These are phyloP conservation scores for Aphanoascus verrucosus DNA, from an alignment of 2,329 filamentous ascomycete genomes.

Conservation along the genomic window DNA sequence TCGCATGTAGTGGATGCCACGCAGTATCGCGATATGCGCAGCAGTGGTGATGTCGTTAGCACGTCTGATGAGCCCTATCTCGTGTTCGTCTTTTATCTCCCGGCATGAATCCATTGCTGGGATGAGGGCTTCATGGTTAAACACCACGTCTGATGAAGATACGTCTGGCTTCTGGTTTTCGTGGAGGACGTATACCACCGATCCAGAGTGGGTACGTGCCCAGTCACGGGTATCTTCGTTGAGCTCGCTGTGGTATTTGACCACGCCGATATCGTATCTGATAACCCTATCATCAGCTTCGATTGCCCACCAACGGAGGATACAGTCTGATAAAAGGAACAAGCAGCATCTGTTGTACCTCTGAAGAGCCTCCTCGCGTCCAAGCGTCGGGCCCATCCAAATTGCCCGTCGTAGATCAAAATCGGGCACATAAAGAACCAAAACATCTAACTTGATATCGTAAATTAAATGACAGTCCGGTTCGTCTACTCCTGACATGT, in stretches of 20 bases:
- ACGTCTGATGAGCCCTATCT: conserved; percentile 60
- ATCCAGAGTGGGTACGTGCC: conserved; percentile 21
- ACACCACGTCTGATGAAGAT: not conserved
- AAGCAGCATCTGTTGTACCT: conserved; percentile 23
- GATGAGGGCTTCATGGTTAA: conserved; percentile 23
- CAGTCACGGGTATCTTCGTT: conserved; percentile 40
- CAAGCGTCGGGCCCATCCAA: conserved; percentile 35
- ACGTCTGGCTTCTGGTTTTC: conserved; percentile 25
- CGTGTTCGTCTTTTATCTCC: conserved; percentile 63
- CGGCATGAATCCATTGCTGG: conserved; percentile 56
- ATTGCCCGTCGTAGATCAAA: conserved; percentile 45
- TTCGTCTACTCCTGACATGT: conserved; percentile 46
- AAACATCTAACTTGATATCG: conserved; percentile 47
- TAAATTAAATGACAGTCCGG: conserved; percentile 48
- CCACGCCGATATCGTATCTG: conserved; percentile 59
- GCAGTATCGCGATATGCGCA: conserved; percentile 54
- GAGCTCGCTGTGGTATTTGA: conserved; percentile 47
- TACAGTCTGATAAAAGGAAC: not conserved
- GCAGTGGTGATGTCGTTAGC: conserved; percentile 60
- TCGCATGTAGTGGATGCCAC: conserved; percentile 50
- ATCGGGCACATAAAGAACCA: conserved; percentile 64
- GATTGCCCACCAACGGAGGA: not conserved
- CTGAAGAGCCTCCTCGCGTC: conserved; percentile 48
- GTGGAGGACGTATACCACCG: conserved; percentile 31
- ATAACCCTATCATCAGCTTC: not conserved